These are phyloP conservation scores for Hyaloscypha hepaticicola DNA, from an alignment of 495 filamentous ascomycete species.

Conservation along the genomic window DNA sequence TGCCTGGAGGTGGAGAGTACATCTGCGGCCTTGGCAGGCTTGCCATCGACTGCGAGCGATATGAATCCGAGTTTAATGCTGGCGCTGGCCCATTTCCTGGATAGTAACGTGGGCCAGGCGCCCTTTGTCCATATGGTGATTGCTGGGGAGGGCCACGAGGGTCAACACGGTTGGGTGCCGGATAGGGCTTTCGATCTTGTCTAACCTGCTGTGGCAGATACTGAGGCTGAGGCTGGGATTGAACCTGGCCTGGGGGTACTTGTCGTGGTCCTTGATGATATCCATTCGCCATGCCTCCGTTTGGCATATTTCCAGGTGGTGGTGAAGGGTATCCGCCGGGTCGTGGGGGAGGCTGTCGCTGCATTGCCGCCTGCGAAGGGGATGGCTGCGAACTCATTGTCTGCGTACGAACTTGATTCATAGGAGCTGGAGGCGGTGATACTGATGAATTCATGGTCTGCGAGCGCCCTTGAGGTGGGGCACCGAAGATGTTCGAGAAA, in stretches of 20 bases:
- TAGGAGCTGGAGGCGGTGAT: constrained; percentile 46
- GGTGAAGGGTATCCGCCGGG: constrained; percentile 45
- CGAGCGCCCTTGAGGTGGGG: constrained; percentile 81
- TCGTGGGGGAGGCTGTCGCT: constrained; percentile 30
- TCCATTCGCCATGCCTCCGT: constrained; percentile 48
- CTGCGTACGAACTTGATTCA: constrained; percentile 35
- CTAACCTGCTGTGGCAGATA: constrained; percentile 59
- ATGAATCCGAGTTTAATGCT: constrained; percentile 80
- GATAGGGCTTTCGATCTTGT: constrained; percentile 58
- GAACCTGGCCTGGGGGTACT: constrained; percentile 39
- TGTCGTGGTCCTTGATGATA: constrained; percentile 54
- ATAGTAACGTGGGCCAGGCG: constrained; percentile 54
- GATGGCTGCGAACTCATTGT: constrained; percentile 29
- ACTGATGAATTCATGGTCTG: constrained; percentile 80
- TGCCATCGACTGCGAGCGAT: constrained; percentile 90
- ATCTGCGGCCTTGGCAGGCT: constrained; percentile 62
- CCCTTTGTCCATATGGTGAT: constrained; percentile 55
- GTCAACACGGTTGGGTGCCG: constrained; percentile 67
- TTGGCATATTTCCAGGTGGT: constrained; percentile 32
- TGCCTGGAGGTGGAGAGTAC: constrained; percentile 63
- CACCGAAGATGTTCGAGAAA: constrained; percentile 94
- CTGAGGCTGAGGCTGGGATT: constrained; percentile 61
- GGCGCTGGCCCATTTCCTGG: constrained; percentile 57
- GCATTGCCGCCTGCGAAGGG: constrained; percentile 26
- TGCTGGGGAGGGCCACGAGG: constrained; percentile 57